These are phyloP conservation scores for Cryptomeria japonica DNA, from an alignment of 75 land plant genomes.

Conservation along the genomic window DNA sequence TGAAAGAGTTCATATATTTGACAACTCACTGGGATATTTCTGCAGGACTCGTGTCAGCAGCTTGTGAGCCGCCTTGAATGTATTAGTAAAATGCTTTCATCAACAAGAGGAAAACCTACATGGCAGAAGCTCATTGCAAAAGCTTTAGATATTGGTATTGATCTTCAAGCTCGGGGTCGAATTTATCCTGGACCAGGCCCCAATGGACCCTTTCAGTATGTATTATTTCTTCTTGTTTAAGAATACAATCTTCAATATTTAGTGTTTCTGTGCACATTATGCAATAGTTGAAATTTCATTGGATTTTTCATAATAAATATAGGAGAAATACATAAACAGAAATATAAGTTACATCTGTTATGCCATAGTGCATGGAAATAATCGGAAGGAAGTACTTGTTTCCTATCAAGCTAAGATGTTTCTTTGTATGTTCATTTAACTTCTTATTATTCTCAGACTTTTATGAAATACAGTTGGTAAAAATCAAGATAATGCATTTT, in stretches of 20 bases:
- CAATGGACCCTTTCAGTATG: constrained; percentile 35
- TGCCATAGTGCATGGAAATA: background rate
- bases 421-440: background rate
- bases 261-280: background rate
- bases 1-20: background rate
- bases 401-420: background rate
- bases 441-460: too few relatives aligned
- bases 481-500: too few relatives aligned
- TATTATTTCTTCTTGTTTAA: constrained; percentile 3
- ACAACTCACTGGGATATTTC: background rate
- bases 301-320: background rate
- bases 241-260: background rate
- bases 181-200: constrained; percentile 24
- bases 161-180: constrained; percentile 45
- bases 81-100: constrained; percentile 23
- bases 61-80: constrained; percentile 28
- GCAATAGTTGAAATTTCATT: background rate
- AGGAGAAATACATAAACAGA: background rate
- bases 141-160: constrained; percentile 30
- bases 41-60: constrained; percentile 31
- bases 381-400: background rate
- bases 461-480: too few relatives aligned
- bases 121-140: constrained; percentile 29
- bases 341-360: background rate
- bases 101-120: constrained; percentile 4